Conservation (phyloP, 805 yeast genomes). For the Candida montana region DNA sequence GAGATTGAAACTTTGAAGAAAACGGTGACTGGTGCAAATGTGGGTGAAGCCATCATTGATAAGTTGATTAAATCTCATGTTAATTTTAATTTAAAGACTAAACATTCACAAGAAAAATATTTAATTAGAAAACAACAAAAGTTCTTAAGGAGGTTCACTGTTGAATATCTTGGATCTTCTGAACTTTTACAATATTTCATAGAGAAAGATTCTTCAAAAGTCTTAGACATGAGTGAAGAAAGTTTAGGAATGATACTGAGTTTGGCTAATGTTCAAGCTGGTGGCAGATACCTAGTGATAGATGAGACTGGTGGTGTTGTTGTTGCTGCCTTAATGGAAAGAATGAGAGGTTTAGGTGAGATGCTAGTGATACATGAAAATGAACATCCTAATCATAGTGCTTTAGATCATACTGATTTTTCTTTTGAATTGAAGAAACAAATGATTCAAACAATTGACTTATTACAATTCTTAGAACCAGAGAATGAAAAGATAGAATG, state of each 20-base stretch:
- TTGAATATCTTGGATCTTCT: constrained; percentile 68
- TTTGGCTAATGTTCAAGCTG: constrained; percentile 78
- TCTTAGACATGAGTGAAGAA: constrained; percentile 82
- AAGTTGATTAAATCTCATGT: constrained; percentile 79
- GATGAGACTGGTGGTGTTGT: constrained; percentile 97
- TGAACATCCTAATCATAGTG: constrained; percentile 82
- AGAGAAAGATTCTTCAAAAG: constrained; percentile 61
- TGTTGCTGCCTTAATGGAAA: constrained; percentile 77
- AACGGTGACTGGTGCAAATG: constrained; percentile 51
- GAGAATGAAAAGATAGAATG: constrained; percentile 44
- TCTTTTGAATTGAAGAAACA: constrained; percentile 44
- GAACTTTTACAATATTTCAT: constrained; percentile 66
- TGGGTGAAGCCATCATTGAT: constrained; percentile 75
- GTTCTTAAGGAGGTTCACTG: constrained; percentile 78
- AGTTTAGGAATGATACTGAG: constrained; percentile 72
- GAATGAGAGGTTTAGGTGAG: constrained; percentile 72
- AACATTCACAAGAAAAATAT: constrained; percentile 88
- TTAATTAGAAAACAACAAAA: constrained; percentile 87
- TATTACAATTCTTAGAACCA: constrained; percentile 81
- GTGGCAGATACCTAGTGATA: constrained; percentile 80
- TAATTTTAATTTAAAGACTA: constrained; percentile 83
- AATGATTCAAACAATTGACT: constrained; percentile 64
- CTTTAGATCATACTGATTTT: constrained; percentile 62
- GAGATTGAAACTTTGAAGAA: constrained; percentile 82
- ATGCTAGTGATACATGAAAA: constrained; percentile 82